Conservation (phyloP, 495 filamentous ascomycete species). For the Lasiosphaeria hispida region DNA sequence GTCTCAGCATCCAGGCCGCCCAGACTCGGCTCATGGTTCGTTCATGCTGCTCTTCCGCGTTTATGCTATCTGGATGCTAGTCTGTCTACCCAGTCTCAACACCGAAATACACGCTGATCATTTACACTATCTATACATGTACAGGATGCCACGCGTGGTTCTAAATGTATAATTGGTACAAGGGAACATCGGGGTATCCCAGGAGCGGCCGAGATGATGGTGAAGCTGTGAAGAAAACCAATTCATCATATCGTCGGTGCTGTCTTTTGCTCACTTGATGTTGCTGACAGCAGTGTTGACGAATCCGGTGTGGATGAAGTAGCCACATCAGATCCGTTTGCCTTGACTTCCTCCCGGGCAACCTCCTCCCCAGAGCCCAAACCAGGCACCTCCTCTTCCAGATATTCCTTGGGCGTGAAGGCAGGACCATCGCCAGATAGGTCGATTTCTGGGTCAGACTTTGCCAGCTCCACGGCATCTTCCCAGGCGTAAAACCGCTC, state of each 20-base stretch:
- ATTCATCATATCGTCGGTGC: slow-evolving; percentile 23
- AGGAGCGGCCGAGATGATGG: no score
- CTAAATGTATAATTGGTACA: background rate
- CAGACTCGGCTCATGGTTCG: slow-evolving; percentile 24
- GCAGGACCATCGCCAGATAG: slow-evolving; percentile 47
- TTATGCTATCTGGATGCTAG: background rate
- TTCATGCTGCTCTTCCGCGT: background rate
- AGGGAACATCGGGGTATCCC: background rate
- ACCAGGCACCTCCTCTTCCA: slow-evolving; percentile 39
- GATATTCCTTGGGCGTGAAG: slow-evolving; percentile 45
- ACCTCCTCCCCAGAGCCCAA: slow-evolving; percentile 6
- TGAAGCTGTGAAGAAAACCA: no score
- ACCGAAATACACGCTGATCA: slow-evolving; percentile 2
- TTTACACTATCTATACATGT: slow-evolving; percentile 31
- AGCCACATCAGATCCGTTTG: slow-evolving; percentile 5
- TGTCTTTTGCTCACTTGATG: slow-evolving; percentile 13
- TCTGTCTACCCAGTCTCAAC: background rate
- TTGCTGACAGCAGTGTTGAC: slow-evolving; percentile 19
- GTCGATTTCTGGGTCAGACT: slow-evolving; percentile 63
- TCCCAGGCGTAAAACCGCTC: slow-evolving; percentile 90
- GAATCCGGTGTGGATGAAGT: slow-evolving; percentile 10
- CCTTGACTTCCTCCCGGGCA: background rate
- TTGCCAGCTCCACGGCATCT: slow-evolving; percentile 70
- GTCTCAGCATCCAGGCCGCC: slow-evolving; percentile 6
- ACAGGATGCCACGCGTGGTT: background rate